Percentiles rank a stretch among this genome's conserved stretches.
These are phyloP conservation scores for Trichosanthes cucumerina DNA, from an alignment of 306 rosid species.

Conservation along the genomic window DNA sequence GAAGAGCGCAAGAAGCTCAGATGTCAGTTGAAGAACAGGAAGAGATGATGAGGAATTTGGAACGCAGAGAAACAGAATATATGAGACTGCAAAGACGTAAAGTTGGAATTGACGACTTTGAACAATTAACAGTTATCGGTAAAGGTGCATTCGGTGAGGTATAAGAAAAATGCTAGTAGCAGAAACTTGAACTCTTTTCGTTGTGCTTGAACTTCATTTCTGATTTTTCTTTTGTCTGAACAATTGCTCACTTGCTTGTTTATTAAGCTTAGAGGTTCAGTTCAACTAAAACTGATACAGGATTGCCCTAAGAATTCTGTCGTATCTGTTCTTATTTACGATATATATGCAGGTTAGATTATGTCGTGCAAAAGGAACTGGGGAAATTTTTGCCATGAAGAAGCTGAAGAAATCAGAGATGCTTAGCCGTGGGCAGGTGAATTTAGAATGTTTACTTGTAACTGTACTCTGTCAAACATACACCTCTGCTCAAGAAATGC, in stretches of 20 bases:
- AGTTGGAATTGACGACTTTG: slow-evolving; percentile 92
- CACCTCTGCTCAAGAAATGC: not conserved
- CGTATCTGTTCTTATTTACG: not conserved
- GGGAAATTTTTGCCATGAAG: slow-evolving; percentile 94
- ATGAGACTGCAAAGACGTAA: slow-evolving; percentile 94
- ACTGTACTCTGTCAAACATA: not conserved
- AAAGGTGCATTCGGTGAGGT: slow-evolving; percentile 99
- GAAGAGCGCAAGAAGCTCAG: slow-evolving; percentile 77
- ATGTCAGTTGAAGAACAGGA: slow-evolving; percentile 76
- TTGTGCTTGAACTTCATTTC: not conserved
- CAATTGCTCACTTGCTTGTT: not conserved
- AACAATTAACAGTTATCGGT: slow-evolving; percentile 82
- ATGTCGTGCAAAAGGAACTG: slow-evolving; percentile 71
- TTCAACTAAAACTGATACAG: not conserved
- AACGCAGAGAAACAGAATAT: slow-evolving; percentile 77
- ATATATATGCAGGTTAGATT: slow-evolving; percentile 56
- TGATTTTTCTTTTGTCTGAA: not conserved
- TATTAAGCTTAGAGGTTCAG: not conserved
- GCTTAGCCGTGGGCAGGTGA: slow-evolving; percentile 99
- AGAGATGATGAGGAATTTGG: slow-evolving; percentile 88
- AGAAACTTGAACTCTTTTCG: not conserved
- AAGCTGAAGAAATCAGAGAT: slow-evolving; percentile 94
- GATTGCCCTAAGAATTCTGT: not conserved
- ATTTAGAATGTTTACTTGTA: not conserved
- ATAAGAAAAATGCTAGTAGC: not conserved